Evolutionary conservation across 371 early-diverging fungal species (phyloP).

Genomic region (Choanephora cucurbitarum): DNA sequence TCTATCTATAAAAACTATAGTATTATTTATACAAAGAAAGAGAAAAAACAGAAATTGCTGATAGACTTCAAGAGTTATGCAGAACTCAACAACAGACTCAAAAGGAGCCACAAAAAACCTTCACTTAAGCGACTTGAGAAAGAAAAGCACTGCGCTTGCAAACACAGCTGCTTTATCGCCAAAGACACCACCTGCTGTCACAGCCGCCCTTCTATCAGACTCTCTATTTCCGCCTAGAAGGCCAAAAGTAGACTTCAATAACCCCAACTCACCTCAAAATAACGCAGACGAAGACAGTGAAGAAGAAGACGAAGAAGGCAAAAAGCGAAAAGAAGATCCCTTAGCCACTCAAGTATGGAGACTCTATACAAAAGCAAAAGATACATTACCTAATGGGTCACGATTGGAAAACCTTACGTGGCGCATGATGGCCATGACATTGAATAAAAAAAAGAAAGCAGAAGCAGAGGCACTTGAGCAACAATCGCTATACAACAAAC

Average conservation of each 20-base stretch:
- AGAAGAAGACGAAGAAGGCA: slow-evolving; percentile 29
- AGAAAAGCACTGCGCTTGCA: slow-evolving; percentile 2
- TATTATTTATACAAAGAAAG: too few relatives aligned
- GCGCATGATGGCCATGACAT: slow-evolving; percentile 67
- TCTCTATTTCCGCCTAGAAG: slow-evolving; percentile 29
- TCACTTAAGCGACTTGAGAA: slow-evolving; percentile 14
- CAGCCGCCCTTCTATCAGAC: slow-evolving; percentile 35
- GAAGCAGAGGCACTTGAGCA: slow-evolving; percentile 21
- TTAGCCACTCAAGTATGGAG: slow-evolving; percentile 64
- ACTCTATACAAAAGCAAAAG: slow-evolving; percentile 66
- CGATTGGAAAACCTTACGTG: slow-evolving; percentile 67
- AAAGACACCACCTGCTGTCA: slow-evolving; percentile 29
- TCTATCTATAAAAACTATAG: too few relatives aligned
- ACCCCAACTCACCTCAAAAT: slow-evolving; percentile 20
- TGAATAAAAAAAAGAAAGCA: slow-evolving; percentile 48
- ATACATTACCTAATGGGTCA: slow-evolving; percentile 58
- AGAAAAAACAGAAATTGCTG: neutral
- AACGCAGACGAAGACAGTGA: slow-evolving; percentile 34
- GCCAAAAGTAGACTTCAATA: slow-evolving; percentile 9
- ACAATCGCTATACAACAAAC: neutral
- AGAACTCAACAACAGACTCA: slow-evolving; percentile 12
- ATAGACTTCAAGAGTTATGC: slow-evolving; percentile 9
- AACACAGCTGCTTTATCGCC: slow-evolving; percentile 20
- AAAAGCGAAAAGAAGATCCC: slow-evolving; percentile 47
- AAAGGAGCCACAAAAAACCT: slow-evolving; percentile 8